Percentiles rank a stretch among this genome's conserved stretches.
Conservation (phyloP, 805 yeast species). For the Monosporozyma servazzii region DNA sequence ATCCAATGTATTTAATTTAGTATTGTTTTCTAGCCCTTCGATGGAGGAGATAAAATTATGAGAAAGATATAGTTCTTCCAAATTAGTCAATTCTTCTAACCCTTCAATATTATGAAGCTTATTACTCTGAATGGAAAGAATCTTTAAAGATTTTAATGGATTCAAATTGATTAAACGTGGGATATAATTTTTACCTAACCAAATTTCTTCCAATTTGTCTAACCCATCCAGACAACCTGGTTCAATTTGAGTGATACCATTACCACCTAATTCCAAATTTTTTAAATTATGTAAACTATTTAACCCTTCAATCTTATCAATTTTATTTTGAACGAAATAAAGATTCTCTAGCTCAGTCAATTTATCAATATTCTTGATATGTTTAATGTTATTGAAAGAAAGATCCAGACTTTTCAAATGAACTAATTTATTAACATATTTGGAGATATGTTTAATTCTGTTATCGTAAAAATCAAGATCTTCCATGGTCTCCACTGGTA, state of each 20-base stretch:
- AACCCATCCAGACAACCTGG: slow-evolving; percentile 41
- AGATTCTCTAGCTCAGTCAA: slow-evolving; percentile 55
- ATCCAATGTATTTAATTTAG: slow-evolving; percentile 64
- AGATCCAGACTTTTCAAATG: slow-evolving; percentile 61
- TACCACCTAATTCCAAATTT: slow-evolving; percentile 87
- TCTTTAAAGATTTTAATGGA: slow-evolving; percentile 50
- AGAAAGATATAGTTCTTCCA: slow-evolving; percentile 82
- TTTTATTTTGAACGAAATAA: slow-evolving; percentile 84
- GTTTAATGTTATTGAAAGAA: slow-evolving; percentile 82
- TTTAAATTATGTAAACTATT: slow-evolving; percentile 46
- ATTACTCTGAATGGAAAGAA: slow-evolving; percentile 85
- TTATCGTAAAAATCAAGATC: slow-evolving; percentile 90
- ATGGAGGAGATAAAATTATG: slow-evolving; percentile 70
- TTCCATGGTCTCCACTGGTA: slow-evolving; percentile 48
- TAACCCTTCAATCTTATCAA: slow-evolving; percentile 60
- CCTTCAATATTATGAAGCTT: slow-evolving; percentile 72
- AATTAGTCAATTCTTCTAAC: slow-evolving; percentile 54
- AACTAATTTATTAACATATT: slow-evolving; percentile 50
- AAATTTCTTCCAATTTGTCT: slow-evolving; percentile 56
- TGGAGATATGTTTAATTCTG: slow-evolving; percentile 76
- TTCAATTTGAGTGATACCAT: slow-evolving; percentile 42
- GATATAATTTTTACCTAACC: slow-evolving; percentile 89
- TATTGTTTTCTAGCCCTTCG: slow-evolving; percentile 68
- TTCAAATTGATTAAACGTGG: slow-evolving; percentile 52
- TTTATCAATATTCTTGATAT: slow-evolving; percentile 66